These are phyloP conservation scores for Cutaneotrichosporon cavernicola DNA, from an alignment of 1,284 basidiomycete genomes.

Conservation along the genomic window DNA sequence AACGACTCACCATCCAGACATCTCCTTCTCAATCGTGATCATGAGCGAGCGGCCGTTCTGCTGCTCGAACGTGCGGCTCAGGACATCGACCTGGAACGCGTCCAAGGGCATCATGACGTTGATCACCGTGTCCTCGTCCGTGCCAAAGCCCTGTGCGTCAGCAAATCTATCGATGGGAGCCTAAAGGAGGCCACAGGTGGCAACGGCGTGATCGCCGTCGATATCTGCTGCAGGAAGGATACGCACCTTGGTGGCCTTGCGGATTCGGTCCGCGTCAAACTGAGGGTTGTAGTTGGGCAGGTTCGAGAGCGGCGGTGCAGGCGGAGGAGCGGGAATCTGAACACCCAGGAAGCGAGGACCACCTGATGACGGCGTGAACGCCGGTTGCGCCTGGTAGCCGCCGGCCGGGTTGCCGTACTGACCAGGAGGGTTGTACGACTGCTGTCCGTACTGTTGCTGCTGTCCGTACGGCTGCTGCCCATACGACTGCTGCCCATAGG, in stretches of 20 bases:
- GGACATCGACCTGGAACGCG: conserved; percentile 51
- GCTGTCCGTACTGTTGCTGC: conserved; percentile 16
- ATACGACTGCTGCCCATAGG: conserved; percentile 14
- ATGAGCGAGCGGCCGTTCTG: conserved; percentile 43
- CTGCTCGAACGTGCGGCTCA: conserved; percentile 50
- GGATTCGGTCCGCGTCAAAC: conserved; percentile 51
- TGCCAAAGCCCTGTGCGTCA: conserved; percentile 48
- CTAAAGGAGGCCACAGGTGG: not conserved
- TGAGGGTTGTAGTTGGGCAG: conserved; percentile 48
- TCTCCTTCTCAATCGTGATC: conserved; percentile 52
- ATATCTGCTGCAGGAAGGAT: not conserved
- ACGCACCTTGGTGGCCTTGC: conserved; percentile 53
- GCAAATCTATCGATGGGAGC: not conserved
- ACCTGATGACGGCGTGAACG: conserved; percentile 22
- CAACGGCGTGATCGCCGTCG: not conserved
- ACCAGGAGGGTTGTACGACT: conserved; percentile 6
- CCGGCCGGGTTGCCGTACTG: conserved; percentile 19
- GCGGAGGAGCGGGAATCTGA: conserved; percentile 47
- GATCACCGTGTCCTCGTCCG: conserved; percentile 51
- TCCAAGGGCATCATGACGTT: conserved; percentile 47
- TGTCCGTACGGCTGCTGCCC: conserved; percentile 14
- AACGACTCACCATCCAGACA: conserved; percentile 44
- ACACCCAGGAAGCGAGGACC: conserved; percentile 45
- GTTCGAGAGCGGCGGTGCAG: conserved; percentile 40
- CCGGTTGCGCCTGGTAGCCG: conserved; percentile 15